These are phyloP conservation scores for Achlya hypogyna DNA, from an alignment of 352 stramenopile genomes.

Conservation along the genomic window DNA sequence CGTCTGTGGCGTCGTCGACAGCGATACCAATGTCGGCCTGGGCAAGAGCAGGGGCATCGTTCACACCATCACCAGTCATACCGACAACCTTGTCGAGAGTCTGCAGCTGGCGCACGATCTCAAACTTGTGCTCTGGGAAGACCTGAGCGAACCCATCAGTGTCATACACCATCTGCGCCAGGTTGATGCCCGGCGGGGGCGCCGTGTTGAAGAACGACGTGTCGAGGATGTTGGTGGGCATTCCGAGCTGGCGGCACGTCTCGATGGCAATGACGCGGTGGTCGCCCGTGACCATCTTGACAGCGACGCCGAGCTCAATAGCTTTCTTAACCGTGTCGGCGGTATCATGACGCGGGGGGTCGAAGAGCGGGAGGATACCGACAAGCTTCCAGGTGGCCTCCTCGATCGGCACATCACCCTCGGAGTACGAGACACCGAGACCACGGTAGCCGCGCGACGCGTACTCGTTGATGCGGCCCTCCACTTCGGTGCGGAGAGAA, in stretches of 20 bases:
- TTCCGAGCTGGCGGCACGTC: conserved; percentile 75
- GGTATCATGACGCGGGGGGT: conserved; percentile 78
- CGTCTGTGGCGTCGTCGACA: conserved; percentile 83
- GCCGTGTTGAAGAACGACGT: conserved; percentile 19
- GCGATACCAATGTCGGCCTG: conserved; percentile 89
- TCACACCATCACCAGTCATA: conserved; percentile 86
- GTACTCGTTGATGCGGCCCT: conserved; percentile 77
- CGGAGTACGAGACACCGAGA: conserved; percentile 20
- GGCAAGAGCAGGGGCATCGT: conserved; percentile 84
- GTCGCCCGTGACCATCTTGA: conserved; percentile 91
- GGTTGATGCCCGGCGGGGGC: conserved; percentile 23
- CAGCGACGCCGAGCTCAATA: conserved; percentile 78
- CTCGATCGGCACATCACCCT: conserved; percentile 21
- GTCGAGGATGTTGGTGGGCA: conserved; percentile 47
- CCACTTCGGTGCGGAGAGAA: conserved; percentile 48
- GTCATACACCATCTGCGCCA: conserved; percentile 27
- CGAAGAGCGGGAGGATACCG: conserved; percentile 88
- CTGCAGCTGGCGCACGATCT: conserved; percentile 72
- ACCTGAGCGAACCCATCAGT: conserved; percentile 83
- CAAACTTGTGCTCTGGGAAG: conserved; percentile 85
- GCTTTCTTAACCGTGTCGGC: conserved; percentile 63
- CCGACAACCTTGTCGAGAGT: conserved; percentile 51
- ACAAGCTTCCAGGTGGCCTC: conserved; percentile 75
- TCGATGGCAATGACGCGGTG: conserved; percentile 78
- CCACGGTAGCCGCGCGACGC: conserved; percentile 39